Percentiles rank a stretch among this genome's conserved stretches.
phyloP scores from a whole-genome alignment of 2,329 filamentous ascomycete genomes.

The Dothidotthia symphoricarpi region DNA sequence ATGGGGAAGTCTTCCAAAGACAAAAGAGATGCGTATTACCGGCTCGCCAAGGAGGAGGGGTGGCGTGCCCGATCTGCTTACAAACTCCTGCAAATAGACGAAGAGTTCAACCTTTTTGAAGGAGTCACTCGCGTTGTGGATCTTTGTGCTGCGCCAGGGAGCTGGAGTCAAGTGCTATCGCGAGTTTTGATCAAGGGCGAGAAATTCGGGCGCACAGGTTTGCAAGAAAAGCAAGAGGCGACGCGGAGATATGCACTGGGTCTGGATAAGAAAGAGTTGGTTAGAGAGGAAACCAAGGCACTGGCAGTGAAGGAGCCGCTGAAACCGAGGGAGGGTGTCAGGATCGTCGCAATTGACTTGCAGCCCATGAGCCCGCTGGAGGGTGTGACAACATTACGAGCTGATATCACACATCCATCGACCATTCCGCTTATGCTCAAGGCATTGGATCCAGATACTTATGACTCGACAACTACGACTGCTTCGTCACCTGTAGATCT shows the following conservation, averaged over 20 bases:
- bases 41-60: conserved; percentile 96
- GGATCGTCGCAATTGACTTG: conserved; percentile 92
- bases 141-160: conserved; percentile 90
- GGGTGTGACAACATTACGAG: conserved; percentile 86
- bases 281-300: conserved; percentile 7
- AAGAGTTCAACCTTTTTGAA: conserved; percentile 91
- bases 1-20: conserved; percentile 99
- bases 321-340: conserved; percentile 66
- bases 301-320: conserved; percentile 27
- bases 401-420: conserved; percentile 95
- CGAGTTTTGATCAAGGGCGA: conserved; percentile 91
- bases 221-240: conserved; percentile 78
- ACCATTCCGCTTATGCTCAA: conserved; percentile 86
- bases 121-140: conserved; percentile 91
- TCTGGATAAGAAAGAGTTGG: conserved; percentile 8
- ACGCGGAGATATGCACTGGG: conserved; percentile 61
- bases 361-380: conserved; percentile 94
- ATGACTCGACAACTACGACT: conserved; percentile 40
- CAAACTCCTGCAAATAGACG: conserved; percentile 94
- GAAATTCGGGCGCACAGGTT: conserved; percentile 79
- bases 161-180: conserved; percentile 96
- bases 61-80: conserved; percentile 96
- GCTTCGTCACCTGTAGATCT: conserved; percentile 81
- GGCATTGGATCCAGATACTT: conserved; percentile 71
- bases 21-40: conserved; percentile 96